Evolutionary conservation across 23 red algal genomes (phyloP).

Genomic region (Gracilariopsis chorda): DNA sequence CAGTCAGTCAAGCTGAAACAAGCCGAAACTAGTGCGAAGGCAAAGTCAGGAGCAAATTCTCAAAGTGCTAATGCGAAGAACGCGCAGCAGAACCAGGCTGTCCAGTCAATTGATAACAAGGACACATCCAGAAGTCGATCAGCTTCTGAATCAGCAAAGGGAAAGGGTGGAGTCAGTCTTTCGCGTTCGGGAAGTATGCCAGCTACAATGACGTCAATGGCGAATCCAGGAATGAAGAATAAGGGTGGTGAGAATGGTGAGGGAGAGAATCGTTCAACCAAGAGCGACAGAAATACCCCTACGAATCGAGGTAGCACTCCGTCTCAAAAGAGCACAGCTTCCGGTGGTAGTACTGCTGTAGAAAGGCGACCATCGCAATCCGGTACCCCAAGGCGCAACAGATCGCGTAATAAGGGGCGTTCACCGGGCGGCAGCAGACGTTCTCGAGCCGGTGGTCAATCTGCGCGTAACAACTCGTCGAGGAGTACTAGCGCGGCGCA

Average conservation of each 20-base stretch:
- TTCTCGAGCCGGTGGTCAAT: conserved; percentile 7
- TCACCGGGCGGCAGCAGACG: conserved; percentile 4
- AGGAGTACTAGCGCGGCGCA: not conserved
- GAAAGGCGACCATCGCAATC: conserved; percentile 15
- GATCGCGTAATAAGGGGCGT: conserved; percentile 21
- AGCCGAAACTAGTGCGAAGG: not conserved
- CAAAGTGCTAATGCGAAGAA: not conserved
- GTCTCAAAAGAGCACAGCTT: conserved; percentile 55
- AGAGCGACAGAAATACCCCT: conserved; percentile 19
- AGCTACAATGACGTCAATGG: not conserved
- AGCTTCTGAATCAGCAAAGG: not conserved
- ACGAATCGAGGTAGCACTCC: conserved; percentile 25
- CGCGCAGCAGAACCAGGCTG: not conserved
- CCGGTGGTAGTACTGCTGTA: conserved; percentile 47
- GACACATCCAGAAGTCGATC: not conserved
- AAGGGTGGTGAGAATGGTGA: not conserved
- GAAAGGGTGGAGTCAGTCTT: not conserved
- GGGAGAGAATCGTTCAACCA: conserved; percentile 38
- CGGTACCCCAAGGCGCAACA: not conserved
- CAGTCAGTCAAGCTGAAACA: not conserved
- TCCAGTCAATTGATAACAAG: not conserved
- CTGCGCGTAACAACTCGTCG: not conserved
- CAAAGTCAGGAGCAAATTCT: not conserved
- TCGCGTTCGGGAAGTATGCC: not conserved
- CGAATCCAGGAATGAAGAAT: not conserved